Evolutionary conservation across 1,284 basidiomycete species (phyloP).

Genomic region (Moesziomyces sp.): DNA sequence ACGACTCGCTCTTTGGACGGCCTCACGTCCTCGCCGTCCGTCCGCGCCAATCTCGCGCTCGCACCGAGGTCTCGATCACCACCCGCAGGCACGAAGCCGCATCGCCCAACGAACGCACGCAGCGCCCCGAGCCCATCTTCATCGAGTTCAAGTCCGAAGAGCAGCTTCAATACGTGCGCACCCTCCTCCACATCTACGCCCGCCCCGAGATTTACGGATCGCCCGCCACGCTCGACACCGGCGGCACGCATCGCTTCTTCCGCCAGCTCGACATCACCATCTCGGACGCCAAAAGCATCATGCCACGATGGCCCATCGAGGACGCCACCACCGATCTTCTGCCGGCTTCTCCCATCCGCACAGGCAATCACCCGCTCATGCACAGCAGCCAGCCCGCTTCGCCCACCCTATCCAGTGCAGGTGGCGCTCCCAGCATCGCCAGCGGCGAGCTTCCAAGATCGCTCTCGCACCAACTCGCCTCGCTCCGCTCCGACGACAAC

Average conservation of each 20-base stretch:
- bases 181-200: constrained; percentile 45
- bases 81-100: constrained; percentile 26
- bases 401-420: constrained; percentile 4
- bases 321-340: constrained; percentile 11
- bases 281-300: constrained; percentile 50
- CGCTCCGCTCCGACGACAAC: constrained; percentile 10
- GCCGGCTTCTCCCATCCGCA: constrained; percentile 3
- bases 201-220: constrained; percentile 54
- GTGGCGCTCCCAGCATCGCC: not conserved
- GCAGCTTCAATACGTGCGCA: constrained; percentile 37
- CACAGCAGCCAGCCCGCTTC: constrained; percentile 12
- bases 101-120: constrained; percentile 12
- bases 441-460: constrained; percentile 19
- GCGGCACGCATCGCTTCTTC: constrained; percentile 52
- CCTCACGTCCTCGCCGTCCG: constrained; percentile 52
- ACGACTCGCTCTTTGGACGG: constrained; percentile 52
- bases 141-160: constrained; percentile 40
- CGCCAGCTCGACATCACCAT: constrained; percentile 57
- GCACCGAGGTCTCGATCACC: constrained; percentile 23
- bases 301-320: constrained; percentile 40
- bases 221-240: constrained; percentile 12
- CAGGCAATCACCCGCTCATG: not conserved
- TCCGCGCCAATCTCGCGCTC: constrained; percentile 16
- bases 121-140: constrained; percentile 51
- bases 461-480: constrained; percentile 17